These are phyloP conservation scores for Polyporus tsugae DNA, from an alignment of 1,284 basidiomycete genomes.

Conservation along the genomic window DNA sequence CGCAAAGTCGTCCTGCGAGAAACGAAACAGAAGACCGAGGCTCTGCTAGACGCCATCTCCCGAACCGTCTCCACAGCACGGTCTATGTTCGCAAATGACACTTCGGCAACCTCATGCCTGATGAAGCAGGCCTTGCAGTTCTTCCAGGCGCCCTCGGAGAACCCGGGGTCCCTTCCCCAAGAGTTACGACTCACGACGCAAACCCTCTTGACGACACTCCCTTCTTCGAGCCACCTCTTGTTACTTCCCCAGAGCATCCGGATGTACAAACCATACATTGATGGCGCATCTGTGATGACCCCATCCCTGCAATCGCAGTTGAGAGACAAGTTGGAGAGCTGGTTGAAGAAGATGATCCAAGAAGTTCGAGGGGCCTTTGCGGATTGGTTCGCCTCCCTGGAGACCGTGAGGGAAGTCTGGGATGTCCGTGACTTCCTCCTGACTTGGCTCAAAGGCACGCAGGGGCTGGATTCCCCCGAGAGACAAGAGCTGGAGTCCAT, in stretches of 20 bases:
- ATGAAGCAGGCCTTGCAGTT: slow-evolving; percentile 61
- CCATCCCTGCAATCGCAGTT: slow-evolving; percentile 54
- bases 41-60: slow-evolving; percentile 61
- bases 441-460: slow-evolving; percentile 52
- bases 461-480: slow-evolving; percentile 55
- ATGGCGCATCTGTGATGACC: slow-evolving; percentile 63
- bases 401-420: slow-evolving; percentile 72
- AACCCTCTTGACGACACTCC: slow-evolving; percentile 65
- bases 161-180: slow-evolving; percentile 48
- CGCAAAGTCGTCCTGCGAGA: slow-evolving; percentile 51
- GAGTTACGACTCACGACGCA: slow-evolving; percentile 72
- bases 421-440: slow-evolving; percentile 58
- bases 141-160: slow-evolving; percentile 55
- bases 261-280: slow-evolving; percentile 79
- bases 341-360: slow-evolving; percentile 65
- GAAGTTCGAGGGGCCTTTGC: slow-evolving; percentile 54
- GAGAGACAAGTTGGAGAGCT: slow-evolving; percentile 57
- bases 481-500: slow-evolving; percentile 47
- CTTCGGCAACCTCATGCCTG: slow-evolving; percentile 50
- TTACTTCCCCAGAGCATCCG: slow-evolving; percentile 69
- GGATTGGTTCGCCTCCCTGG: slow-evolving; percentile 65
- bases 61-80: slow-evolving; percentile 63
- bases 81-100: slow-evolving; percentile 56
- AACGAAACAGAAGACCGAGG: slow-evolving; percentile 59
- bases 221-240: slow-evolving; percentile 76